A percentile compares a stretch with the other conserved stretches of the same genome.
phyloP scores from a whole-genome alignment of 805 yeast species.

The Candida arabinofermentans region DNA sequence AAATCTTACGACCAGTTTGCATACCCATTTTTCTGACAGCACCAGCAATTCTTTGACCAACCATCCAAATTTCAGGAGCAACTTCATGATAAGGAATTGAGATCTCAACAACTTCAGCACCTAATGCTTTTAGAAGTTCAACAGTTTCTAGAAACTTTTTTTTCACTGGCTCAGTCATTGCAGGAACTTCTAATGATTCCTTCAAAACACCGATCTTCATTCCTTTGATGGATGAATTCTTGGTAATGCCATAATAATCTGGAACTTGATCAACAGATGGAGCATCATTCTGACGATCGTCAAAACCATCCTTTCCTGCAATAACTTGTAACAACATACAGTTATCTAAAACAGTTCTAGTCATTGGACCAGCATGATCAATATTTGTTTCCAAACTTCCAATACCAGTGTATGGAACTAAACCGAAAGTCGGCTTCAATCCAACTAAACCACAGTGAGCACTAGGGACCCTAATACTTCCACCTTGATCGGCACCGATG shows the following conservation, averaged over 20 bases:
- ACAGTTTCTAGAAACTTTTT: slow-evolving; percentile 27
- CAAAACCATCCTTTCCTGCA: slow-evolving; percentile 35
- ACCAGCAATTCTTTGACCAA: slow-evolving; percentile 27
- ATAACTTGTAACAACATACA: slow-evolving; percentile 29
- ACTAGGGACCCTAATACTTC: slow-evolving; percentile 47
- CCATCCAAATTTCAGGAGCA: slow-evolving; percentile 38
- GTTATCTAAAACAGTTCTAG: slow-evolving; percentile 32
- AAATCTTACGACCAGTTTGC: slow-evolving; percentile 22
- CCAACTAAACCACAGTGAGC: slow-evolving; percentile 33
- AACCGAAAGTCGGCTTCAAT: slow-evolving; percentile 47
- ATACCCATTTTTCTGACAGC: slow-evolving; percentile 12
- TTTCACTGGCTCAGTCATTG: slow-evolving; percentile 29
- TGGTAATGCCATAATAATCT: slow-evolving; percentile 17
- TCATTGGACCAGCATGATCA: slow-evolving; percentile 39
- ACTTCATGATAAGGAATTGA: slow-evolving; percentile 33
- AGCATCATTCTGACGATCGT: slow-evolving; percentile 25
- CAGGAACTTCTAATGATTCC: slow-evolving; percentile 33
- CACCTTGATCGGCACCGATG: slow-evolving; percentile 37
- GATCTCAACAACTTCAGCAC: slow-evolving; percentile 33
- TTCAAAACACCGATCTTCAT: slow-evolving; percentile 32
- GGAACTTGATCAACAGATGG: slow-evolving; percentile 18
- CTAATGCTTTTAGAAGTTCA: slow-evolving; percentile 26
- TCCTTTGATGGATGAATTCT: slow-evolving; percentile 22
- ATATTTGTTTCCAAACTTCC: slow-evolving; percentile 31
- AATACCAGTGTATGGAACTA: slow-evolving; percentile 35